A percentile compares a stretch with the other conserved stretches of the same genome.
Conservation (phyloP, 768 basidiomycete genomes). For the Termitomyces sp. region DNA sequence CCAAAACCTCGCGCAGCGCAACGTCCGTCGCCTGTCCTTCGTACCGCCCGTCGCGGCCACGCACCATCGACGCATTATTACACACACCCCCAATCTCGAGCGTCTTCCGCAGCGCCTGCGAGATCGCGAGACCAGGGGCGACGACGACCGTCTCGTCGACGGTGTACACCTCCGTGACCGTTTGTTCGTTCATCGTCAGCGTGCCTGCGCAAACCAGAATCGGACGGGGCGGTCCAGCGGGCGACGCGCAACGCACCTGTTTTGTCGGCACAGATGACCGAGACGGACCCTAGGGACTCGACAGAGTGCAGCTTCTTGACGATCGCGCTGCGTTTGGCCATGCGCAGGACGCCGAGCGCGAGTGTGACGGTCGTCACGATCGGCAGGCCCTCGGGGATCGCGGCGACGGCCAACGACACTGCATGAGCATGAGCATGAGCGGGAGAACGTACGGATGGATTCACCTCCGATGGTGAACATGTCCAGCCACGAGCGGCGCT, state of each 20-base stretch:
- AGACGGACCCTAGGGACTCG: conserved; percentile 88
- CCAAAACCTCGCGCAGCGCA: conserved; percentile 77
- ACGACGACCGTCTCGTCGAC: conserved; percentile 77
- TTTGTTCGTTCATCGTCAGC: conserved; percentile 93
- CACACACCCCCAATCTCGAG: conserved; percentile 84
- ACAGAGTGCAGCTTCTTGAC: conserved; percentile 97
- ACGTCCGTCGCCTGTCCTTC: conserved; percentile 94
- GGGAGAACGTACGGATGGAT: conserved; percentile 14
- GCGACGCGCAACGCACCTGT: conserved; percentile 50
- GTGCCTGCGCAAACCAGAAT: conserved; percentile 46
- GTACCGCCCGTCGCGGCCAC: conserved; percentile 64
- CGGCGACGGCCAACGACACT: conserved; percentile 98
- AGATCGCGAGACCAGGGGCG: conserved; percentile 48
- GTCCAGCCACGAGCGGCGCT: conserved; percentile 85
- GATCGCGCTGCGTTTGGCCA: conserved; percentile 93
- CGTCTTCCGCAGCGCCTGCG: conserved; percentile 66
- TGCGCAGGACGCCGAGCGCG: conserved; percentile 87
- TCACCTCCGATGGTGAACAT: conserved; percentile 99
- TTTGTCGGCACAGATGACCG: conserved; percentile 98
- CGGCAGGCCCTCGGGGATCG: conserved; percentile 93
- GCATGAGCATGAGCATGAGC: not conserved
- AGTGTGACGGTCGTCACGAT: conserved; percentile 98
- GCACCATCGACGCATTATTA: conserved; percentile 70
- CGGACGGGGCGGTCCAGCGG: not conserved
- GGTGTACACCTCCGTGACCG: conserved; percentile 81